Percentiles rank a stretch among this genome's conserved stretches.
Evolutionary conservation across 257 asterid species (phyloP).

Genomic region (Ligustrum vulgare): DNA sequence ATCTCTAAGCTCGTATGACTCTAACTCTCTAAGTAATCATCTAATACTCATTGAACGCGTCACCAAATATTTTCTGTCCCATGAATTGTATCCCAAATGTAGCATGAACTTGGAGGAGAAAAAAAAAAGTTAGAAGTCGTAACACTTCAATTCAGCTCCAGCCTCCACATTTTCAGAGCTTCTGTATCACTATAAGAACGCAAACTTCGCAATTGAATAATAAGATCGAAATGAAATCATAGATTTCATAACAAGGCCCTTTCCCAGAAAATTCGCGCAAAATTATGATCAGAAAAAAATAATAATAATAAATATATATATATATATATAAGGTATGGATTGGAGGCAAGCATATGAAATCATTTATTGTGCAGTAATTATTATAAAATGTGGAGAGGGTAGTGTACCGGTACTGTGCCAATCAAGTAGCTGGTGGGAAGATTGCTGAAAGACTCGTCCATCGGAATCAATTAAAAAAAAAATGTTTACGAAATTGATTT

Average conservation of each 20-base stretch:
- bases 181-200: neutral
- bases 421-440: constrained; percentile 72
- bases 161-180: neutral
- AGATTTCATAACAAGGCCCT: neutral
- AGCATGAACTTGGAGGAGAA: neutral
- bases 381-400: constrained; percentile 14
- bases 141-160: constrained; percentile 13
- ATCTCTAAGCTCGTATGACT: neutral
- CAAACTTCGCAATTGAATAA: neutral
- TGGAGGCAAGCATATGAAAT: neutral
- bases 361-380: neutral
- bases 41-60: neutral
- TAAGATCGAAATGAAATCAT: constrained; percentile 17
- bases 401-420: constrained; percentile 83
- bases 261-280: constrained; percentile 14
- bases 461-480: constrained; percentile 26
- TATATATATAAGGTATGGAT: neutral
- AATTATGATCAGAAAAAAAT: neutral
- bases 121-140: neutral
- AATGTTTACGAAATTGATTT: neutral
- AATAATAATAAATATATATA: too few relatives aligned
- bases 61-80: neutral
- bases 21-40: neutral
- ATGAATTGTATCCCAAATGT: constrained; percentile 10
- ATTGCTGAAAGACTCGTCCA: constrained; percentile 67